phyloP scores from a whole-genome alignment of 1,284 basidiomycete genomes.

The Puccinia coronata region DNA sequence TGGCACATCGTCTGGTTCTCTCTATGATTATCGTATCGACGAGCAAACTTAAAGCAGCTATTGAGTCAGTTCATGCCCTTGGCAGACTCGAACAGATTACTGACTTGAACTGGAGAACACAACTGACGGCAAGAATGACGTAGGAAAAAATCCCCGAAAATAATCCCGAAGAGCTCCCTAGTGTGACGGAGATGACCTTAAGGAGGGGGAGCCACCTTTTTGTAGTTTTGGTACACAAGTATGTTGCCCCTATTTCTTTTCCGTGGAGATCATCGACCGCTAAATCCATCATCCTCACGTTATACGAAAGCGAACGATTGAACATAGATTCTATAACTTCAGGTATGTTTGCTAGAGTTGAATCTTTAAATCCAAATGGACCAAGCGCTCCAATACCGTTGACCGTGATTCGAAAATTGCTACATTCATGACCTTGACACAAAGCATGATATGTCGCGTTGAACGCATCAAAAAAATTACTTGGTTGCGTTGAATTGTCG shows the following conservation, averaged over 20 bases:
- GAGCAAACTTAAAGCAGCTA: background rate
- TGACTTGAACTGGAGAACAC: background rate
- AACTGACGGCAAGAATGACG: background rate
- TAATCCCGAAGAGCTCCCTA: constrained; percentile 6
- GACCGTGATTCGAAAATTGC: background rate
- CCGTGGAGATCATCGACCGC: constrained; percentile 8
- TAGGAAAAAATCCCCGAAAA: constrained; percentile 4
- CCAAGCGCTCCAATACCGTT: constrained; percentile 6
- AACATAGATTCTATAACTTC: background rate
- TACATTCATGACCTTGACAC: constrained; percentile 5
- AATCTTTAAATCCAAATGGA: constrained; percentile 3
- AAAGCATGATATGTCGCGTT: constrained; percentile 3
- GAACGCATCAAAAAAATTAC: background rate
- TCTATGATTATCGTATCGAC: background rate
- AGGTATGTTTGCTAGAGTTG: background rate
- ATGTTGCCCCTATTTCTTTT: constrained; percentile 6
- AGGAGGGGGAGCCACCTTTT: constrained; percentile 6
- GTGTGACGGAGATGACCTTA: background rate
- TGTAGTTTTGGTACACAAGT: constrained; percentile 9
- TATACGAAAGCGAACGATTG: constrained; percentile 7
- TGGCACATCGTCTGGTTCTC: background rate
- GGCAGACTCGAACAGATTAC: too few species aligned
- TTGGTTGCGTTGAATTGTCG: background rate
- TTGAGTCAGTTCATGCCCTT: background rate
- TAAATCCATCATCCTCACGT: constrained; percentile 2